Evolutionary conservation across 2,329 filamentous ascomycete genomes (phyloP).

Genomic region (Clarireedia paspali): DNA sequence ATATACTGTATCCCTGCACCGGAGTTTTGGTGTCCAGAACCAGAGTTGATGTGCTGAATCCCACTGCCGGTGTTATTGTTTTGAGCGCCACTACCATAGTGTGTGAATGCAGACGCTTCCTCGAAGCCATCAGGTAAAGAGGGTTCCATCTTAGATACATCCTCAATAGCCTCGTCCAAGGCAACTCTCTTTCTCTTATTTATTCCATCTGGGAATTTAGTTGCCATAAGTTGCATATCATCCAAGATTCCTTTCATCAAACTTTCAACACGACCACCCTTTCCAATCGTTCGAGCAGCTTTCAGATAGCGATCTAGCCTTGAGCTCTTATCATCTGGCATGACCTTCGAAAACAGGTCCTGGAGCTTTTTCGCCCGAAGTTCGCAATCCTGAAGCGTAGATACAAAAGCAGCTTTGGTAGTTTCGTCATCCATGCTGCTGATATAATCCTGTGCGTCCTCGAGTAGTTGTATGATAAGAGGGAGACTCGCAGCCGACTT

Average conservation of each 20-base stretch:
- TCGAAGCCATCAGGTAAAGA: slow-evolving; percentile 7
- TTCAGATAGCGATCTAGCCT: slow-evolving; percentile 12
- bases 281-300: slow-evolving; percentile 13
- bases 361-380: slow-evolving; percentile 9
- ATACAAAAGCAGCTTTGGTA: slow-evolving; percentile 9
- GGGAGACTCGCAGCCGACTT: slow-evolving; percentile 11
- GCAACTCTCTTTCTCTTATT: slow-evolving; percentile 10
- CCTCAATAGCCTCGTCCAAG: slow-evolving; percentile 11
- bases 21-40: slow-evolving; percentile 1
- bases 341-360: slow-evolving; percentile 13
- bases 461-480: slow-evolving; percentile 10
- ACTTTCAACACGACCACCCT: slow-evolving; percentile 12
- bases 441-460: slow-evolving; percentile 11
- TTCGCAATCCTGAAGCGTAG: slow-evolving; percentile 11
- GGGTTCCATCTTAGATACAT: slow-evolving; percentile 11
- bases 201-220: slow-evolving; percentile 7
- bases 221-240: slow-evolving; percentile 14
- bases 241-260: slow-evolving; percentile 13
- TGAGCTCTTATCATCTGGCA: slow-evolving; percentile 9
- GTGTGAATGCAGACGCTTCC: background rate
- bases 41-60: slow-evolving; percentile 7
- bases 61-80: slow-evolving; percentile 7
- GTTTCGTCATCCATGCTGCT: slow-evolving; percentile 1
- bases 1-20: slow-evolving; percentile 4
- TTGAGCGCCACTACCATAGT: slow-evolving; percentile 9